Evolutionary conservation across 345 rosid species (phyloP), one percentile per base, ranked within the genome.

Genomic region (Psidium guajava): DNA sequence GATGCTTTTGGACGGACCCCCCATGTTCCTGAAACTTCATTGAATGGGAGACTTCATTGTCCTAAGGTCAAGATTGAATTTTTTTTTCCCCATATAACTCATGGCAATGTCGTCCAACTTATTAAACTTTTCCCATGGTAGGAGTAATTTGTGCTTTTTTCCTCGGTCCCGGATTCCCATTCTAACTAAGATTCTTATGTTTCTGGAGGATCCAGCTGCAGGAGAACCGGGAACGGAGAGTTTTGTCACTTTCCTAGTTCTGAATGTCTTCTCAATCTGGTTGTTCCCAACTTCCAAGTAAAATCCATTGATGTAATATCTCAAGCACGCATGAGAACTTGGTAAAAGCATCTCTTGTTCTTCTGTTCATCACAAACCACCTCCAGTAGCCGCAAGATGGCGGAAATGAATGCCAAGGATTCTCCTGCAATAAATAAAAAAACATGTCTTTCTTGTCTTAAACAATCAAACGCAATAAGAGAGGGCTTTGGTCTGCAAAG

Each of bases 381-480:
- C 75, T 14, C 40, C 40, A 84, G 28, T 87, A 85, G 85, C 56
- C 15, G 52, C 25, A 16, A 36, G 28, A 44, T 21, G 83, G 87
- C 81, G 83, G 85, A 87, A 87, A 84, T 89, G 91, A 54, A 75
- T 87, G 84, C 77, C 6, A 16, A 64, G 44, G 89, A 91, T 88
- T 89, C 91, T 82, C 54, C 89, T 32, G 77, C 77, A 32, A 64
- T 16, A 82, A 61, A 69, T 25, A 24, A 24, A 28, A 59, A 61
- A 58, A 42, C 18, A 13, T 83, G 56, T 22, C 83, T 85, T 77
- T 73, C 40, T 64, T 77, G 49, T 49, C 73, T 85, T 14, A 58
- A 82, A 59, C 51, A 82, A 54, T 49, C 32, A 24, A 85, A 61
- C 47, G 86, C 83, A 85, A 54, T 84, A 82, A 27, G n/a, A 83